Evolutionary conservation across 2,329 filamentous ascomycete species (phyloP).

Genomic region (Alternaria longipes): DNA sequence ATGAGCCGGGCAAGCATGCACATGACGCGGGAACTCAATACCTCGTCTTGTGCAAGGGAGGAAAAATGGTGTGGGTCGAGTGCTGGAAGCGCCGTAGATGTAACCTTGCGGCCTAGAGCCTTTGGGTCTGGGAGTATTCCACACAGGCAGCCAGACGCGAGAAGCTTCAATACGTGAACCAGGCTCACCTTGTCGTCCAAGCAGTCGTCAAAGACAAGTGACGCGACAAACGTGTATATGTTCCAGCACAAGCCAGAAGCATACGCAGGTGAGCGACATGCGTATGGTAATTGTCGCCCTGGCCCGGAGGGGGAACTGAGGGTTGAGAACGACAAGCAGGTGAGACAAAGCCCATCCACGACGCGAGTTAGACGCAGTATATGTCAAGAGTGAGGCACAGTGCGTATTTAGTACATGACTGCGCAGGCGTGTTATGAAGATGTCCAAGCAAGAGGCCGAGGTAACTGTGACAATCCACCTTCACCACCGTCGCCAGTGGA

Average conservation of each 20-base stretch:
- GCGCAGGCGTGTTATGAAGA: constrained; percentile 1
- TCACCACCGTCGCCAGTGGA: not conserved
- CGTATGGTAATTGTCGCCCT: constrained; percentile 2
- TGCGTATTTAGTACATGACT: constrained; percentile 7
- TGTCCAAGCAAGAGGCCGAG: constrained; percentile 1
- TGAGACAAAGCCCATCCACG: constrained; percentile 2
- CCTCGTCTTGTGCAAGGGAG: not conserved
- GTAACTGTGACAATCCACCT: not conserved
- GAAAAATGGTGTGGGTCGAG: not conserved
- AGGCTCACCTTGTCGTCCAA: constrained; percentile 7
- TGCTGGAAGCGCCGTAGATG: constrained; percentile 5
- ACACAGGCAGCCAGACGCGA: constrained; percentile 3
- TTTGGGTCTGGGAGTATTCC: constrained; percentile 4
- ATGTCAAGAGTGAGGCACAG: constrained; percentile 5
- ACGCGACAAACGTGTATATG: not conserved
- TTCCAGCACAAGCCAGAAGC: not conserved
- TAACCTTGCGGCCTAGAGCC: constrained; percentile 12
- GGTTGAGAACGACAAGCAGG: not conserved
- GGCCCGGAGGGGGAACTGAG: not conserved
- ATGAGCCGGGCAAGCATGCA: not conserved
- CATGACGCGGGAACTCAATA: not conserved
- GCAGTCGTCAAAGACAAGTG: not conserved
- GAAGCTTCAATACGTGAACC: constrained; percentile 4
- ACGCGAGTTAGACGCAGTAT: constrained; percentile 5
- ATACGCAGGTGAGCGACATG: not conserved